These are phyloP conservation scores for Amanita inopinata DNA, from an alignment of 768 basidiomycete species.

Conservation along the genomic window DNA sequence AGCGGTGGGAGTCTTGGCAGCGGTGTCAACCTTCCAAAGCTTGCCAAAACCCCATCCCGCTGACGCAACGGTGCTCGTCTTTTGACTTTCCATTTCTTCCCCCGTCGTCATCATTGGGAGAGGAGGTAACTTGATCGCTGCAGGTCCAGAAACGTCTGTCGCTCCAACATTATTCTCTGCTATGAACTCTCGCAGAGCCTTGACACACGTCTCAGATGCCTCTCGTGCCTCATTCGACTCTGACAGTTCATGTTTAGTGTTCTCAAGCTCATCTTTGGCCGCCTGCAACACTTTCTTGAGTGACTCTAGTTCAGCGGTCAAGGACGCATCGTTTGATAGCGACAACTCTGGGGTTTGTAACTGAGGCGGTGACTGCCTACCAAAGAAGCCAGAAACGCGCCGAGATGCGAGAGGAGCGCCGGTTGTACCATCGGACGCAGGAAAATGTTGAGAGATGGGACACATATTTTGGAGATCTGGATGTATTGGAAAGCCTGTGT, in stretches of 20 bases:
- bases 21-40: conserved; percentile 34
- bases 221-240: conserved; percentile 80
- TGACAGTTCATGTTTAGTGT: conserved; percentile 52
- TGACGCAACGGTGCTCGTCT: conserved; percentile 20
- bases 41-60: conserved; percentile 58
- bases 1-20: conserved; percentile 8
- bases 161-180: conserved; percentile 60
- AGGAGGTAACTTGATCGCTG: conserved; percentile 29
- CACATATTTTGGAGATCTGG: conserved; percentile 24
- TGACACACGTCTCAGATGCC: conserved; percentile 80
- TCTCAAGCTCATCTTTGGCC: conserved; percentile 52
- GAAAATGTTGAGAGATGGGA: conserved; percentile 23
- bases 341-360: neutral
- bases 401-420: conserved; percentile 20
- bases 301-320: conserved; percentile 38
- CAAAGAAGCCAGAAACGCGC: conserved; percentile 46
- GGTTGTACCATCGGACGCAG: conserved; percentile 14
- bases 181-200: conserved; percentile 76
- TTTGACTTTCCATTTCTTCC: conserved; percentile 20
- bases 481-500: conserved; percentile 31
- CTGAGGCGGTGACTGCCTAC: conserved; percentile 36
- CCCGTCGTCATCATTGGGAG: conserved; percentile 31
- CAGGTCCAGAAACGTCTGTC: conserved; percentile 11
- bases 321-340: conserved; percentile 11
- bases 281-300: conserved; percentile 50